phyloP scores from a whole-genome alignment of 169 alveolate species.

The Plasmodium gaboni region DNA sequence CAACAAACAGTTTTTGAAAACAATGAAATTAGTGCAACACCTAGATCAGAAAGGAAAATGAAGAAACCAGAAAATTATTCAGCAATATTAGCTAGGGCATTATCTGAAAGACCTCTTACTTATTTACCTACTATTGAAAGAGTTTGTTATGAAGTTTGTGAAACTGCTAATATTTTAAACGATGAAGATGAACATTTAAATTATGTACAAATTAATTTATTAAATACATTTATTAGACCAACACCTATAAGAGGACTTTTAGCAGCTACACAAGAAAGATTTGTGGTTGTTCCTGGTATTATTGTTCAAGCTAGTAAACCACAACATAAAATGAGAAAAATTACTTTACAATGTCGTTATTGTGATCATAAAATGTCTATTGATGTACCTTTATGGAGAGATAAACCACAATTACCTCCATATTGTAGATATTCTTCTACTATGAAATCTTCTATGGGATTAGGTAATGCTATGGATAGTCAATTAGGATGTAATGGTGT shows the following conservation, averaged over 20 bases:
- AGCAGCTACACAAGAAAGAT: constrained; percentile 89
- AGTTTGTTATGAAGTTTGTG: constrained; percentile 86
- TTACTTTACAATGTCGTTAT: constrained; percentile 91
- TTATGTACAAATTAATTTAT: constrained; percentile 83
- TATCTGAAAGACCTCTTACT: constrained; percentile 84
- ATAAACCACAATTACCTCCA: constrained; percentile 85
- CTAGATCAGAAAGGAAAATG: constrained; percentile 73
- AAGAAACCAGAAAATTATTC: constrained; percentile 81
- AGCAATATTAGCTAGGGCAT: constrained; percentile 83
- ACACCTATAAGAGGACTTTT: constrained; percentile 83
- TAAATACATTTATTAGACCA: constrained; percentile 84
- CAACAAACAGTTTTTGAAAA: constrained; percentile 81
- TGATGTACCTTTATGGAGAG: constrained; percentile 92
- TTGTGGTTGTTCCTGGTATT: constrained; percentile 96
- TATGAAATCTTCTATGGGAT: constrained; percentile 81
- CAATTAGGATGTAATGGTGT: constrained; percentile 84
- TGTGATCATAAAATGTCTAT: constrained; percentile 93
- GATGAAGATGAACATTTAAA: constrained; percentile 82
- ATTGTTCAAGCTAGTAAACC: constrained; percentile 95
- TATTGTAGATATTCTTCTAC: constrained; percentile 85
- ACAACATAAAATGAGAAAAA: constrained; percentile 87
- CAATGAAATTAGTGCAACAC: constrained; percentile 78
- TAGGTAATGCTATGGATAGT: constrained; percentile 77
- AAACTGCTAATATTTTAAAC: constrained; percentile 80
- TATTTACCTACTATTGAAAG: constrained; percentile 84